Evolutionary conservation across 768 basidiomycete species (phyloP).

Genomic region (Naganishia randhawae): DNA sequence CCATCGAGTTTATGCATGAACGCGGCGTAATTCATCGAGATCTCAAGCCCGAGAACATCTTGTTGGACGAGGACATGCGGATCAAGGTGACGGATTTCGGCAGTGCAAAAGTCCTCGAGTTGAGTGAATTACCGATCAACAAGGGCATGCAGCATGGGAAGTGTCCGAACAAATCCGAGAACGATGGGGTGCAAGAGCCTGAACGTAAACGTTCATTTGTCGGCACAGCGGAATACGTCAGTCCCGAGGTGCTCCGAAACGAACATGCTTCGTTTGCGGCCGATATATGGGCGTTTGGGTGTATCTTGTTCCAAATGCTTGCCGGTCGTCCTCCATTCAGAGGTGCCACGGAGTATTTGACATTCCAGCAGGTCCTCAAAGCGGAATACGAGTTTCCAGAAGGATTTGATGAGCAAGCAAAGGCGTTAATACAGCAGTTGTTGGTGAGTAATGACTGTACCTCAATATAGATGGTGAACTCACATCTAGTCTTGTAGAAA

Average conservation of each 20-base stretch:
- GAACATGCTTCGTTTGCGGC: slow-evolving; percentile 71
- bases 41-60: slow-evolving; percentile 58
- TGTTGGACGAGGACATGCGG: slow-evolving; percentile 79
- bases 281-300: slow-evolving; percentile 93
- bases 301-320: slow-evolving; percentile 89
- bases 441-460: slow-evolving; percentile 58
- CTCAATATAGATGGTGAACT: neutral
- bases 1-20: slow-evolving; percentile 83
- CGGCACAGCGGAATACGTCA: slow-evolving; percentile 84
- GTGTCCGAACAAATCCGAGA: neutral
- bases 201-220: slow-evolving; percentile 67
- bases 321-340: slow-evolving; percentile 87
- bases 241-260: slow-evolving; percentile 75
- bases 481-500: slow-evolving; percentile 30
- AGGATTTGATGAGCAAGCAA: slow-evolving; percentile 74
- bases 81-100: slow-evolving; percentile 98
- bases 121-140: slow-evolving; percentile 26
- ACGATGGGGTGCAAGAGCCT: slow-evolving; percentile 48
- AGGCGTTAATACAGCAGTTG: slow-evolving; percentile 71
- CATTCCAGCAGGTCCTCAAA: slow-evolving; percentile 88
- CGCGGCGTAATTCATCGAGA: slow-evolving; percentile 83
- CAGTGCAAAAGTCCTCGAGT: slow-evolving; percentile 59
- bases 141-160: slow-evolving; percentile 22
- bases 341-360: slow-evolving; percentile 82
- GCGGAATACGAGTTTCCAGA: slow-evolving; percentile 82